Evolutionary conservation across 2,329 filamentous ascomycete genomes (phyloP).

Genomic region (Talaromyces sp.): DNA sequence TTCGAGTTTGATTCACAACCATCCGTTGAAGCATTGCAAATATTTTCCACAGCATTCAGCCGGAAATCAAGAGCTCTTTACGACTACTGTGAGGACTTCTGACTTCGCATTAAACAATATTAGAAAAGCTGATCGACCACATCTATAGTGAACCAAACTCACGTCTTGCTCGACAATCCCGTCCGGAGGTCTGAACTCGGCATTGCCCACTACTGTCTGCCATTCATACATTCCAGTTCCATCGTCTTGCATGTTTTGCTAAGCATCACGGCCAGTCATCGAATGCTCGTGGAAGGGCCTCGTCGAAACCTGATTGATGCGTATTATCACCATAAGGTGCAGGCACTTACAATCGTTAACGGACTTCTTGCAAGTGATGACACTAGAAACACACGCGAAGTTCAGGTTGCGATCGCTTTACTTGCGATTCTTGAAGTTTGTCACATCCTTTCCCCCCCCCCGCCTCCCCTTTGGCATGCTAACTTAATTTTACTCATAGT

Average conservation of each 20-base stretch:
- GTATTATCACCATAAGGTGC: background rate
- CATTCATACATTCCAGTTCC: background rate
- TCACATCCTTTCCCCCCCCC: background rate
- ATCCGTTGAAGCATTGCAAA: background rate
- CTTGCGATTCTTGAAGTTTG: conserved; percentile 7
- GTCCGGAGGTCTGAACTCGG: background rate
- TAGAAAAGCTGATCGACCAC: background rate
- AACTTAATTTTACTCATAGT: background rate
- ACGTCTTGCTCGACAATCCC: background rate
- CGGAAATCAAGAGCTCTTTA: background rate
- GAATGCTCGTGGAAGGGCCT: conserved; percentile 1
- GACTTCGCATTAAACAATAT: background rate
- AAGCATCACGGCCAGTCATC: background rate
- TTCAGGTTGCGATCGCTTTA: conserved; percentile 6
- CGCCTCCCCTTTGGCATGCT: background rate
- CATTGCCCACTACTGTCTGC: conserved; percentile 1
- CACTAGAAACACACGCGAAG: background rate
- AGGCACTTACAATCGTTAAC: background rate
- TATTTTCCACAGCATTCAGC: background rate
- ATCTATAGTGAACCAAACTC: background rate
- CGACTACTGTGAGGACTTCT: background rate
- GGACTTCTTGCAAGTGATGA: background rate
- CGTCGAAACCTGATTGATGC: background rate
- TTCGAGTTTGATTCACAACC: background rate
- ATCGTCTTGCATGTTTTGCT: background rate